These are phyloP conservation scores for Sonneratia alba DNA, from an alignment of 345 rosid genomes.

Conservation along the genomic window DNA sequence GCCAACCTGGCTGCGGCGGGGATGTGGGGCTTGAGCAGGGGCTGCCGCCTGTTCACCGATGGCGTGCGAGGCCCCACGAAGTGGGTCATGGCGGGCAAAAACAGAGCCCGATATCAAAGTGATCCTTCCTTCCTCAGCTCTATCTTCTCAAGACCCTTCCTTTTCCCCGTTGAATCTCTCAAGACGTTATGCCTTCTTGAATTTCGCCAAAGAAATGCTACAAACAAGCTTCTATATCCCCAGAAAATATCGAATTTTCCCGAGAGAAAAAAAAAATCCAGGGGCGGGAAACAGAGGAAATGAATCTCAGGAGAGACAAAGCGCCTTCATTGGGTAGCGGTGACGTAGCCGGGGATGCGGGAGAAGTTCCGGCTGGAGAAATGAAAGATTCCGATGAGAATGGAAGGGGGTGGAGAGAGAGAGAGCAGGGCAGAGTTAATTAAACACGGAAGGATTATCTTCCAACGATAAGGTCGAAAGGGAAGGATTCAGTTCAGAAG, in stretches of 20 bases:
- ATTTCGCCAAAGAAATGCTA: neutral
- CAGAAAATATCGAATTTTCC: neutral
- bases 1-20: slow-evolving; percentile 11
- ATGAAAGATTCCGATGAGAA: no score
- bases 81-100: neutral
- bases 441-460: no score
- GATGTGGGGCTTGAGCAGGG: neutral
- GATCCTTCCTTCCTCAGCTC: neutral
- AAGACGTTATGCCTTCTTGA: no score
- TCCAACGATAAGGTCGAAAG: no score
- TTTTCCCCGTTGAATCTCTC: neutral
- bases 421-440: no score
- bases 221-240: neutral
- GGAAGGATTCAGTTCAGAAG: no score
- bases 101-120: neutral
- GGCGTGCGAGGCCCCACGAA: neutral
- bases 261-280: neutral
- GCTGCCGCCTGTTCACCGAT: slow-evolving; percentile 5
- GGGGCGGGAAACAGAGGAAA: no score
- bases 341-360: neutral
- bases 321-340: no score
- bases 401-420: no score
- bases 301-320: no score
- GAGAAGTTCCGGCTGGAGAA: no score
- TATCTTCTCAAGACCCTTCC: neutral